Conservation (phyloP, 257 asterid species). For the Verbena officinalis region DNA sequence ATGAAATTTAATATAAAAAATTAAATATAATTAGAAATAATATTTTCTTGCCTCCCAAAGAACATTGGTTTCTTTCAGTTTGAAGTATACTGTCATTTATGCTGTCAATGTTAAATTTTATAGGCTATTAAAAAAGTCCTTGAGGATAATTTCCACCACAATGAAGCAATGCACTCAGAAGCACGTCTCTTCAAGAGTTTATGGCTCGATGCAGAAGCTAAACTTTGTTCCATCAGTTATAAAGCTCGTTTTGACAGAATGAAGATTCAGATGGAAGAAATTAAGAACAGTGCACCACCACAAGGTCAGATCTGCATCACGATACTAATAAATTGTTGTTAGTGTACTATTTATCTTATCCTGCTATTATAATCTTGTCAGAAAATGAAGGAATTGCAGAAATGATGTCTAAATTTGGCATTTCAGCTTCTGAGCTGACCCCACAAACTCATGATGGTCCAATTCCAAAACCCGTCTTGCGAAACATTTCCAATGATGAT, state of each 20-base stretch:
- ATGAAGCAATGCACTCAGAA: slow-evolving; percentile 62
- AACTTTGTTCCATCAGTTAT: slow-evolving; percentile 72
- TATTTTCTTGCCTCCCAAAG: no score
- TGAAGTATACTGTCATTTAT: neutral
- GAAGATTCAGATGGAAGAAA: slow-evolving; percentile 67
- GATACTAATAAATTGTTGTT: neutral
- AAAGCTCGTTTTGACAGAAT: slow-evolving; percentile 76
- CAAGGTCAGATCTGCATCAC: slow-evolving; percentile 48
- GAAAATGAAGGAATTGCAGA: slow-evolving; percentile 34
- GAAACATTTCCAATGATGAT: slow-evolving; percentile 28
- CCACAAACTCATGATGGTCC: slow-evolving; percentile 24
- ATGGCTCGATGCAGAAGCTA: slow-evolving; percentile 98
- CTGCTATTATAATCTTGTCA: slow-evolving; percentile 31
- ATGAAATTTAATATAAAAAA: no score
- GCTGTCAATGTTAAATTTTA: slow-evolving; percentile 27
- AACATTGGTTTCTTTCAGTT: no score
- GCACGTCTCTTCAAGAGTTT: slow-evolving; percentile 73
- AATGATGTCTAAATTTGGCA: slow-evolving; percentile 29
- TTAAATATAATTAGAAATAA: no score
- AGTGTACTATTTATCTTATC: slow-evolving; percentile 32
- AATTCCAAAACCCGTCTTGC: slow-evolving; percentile 12
- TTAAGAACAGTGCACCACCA: slow-evolving; percentile 42
- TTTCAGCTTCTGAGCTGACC: slow-evolving; percentile 21
- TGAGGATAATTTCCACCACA: slow-evolving; percentile 59
- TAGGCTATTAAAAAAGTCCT: slow-evolving; percentile 85